Conservation (phyloP, 441 rosid species). For the Aquilaria agallochum region DNA sequence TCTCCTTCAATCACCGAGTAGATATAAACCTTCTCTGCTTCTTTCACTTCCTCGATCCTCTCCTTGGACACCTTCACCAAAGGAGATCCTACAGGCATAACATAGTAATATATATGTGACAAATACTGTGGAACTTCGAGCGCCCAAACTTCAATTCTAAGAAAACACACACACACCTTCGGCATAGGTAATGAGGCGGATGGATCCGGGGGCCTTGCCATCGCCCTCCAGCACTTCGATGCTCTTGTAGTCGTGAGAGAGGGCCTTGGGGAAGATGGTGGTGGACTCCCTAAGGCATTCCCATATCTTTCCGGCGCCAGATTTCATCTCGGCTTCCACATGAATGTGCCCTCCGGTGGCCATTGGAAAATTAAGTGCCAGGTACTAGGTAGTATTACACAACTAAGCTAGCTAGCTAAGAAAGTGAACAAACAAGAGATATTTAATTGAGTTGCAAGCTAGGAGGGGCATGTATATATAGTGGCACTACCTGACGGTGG, state of each 20-base stretch:
- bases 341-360: slow-evolving; percentile 55
- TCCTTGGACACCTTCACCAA: slow-evolving; percentile 65
- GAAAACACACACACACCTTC: slow-evolving; percentile 29
- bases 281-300: slow-evolving; percentile 54
- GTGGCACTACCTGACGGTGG: not conserved
- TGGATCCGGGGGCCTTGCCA: slow-evolving; percentile 68
- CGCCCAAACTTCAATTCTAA: not conserved
- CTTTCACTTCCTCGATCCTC: slow-evolving; percentile 67
- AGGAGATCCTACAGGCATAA: slow-evolving; percentile 42
- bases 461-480: slow-evolving; percentile 10
- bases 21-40: slow-evolving; percentile 36
- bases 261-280: slow-evolving; percentile 53
- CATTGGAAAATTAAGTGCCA: slow-evolving; percentile 26
- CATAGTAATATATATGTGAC: not conserved
- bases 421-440: slow-evolving; percentile 1
- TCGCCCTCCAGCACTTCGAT: slow-evolving; percentile 84
- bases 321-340: slow-evolving; percentile 71
- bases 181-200: slow-evolving; percentile 60
- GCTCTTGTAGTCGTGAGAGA: slow-evolving; percentile 75
- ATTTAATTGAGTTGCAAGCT: not conserved
- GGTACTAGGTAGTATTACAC: not conserved
- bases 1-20: slow-evolving; percentile 74
- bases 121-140: not conserved
- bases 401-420: not conserved
- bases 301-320: slow-evolving; percentile 65